phyloP scores from a whole-genome alignment of 23 red algal species.

The Agarophyton chilense region DNA sequence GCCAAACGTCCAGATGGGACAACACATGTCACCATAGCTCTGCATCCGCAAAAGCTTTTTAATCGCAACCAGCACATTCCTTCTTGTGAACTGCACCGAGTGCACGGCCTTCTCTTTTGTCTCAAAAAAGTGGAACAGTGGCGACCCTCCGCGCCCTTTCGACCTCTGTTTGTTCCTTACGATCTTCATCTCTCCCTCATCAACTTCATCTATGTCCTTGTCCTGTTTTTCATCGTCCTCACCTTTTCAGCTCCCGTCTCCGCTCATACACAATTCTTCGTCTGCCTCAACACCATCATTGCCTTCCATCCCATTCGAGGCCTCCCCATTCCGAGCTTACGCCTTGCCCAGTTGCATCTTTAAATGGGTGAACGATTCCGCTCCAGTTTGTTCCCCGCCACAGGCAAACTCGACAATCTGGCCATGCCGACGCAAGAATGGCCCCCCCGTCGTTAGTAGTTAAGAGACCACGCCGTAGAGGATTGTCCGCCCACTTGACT shows the following conservation, averaged over 20 bases:
- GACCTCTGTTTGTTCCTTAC: neutral
- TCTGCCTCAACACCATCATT: neutral
- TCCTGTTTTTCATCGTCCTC: slow-evolving; percentile 11
- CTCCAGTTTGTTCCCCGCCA: slow-evolving; percentile 56
- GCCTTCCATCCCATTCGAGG: neutral
- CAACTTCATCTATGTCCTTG: slow-evolving; percentile 7
- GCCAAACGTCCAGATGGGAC: too few relatives aligned
- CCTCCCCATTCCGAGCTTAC: slow-evolving; percentile 20
- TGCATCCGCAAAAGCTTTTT: too few relatives aligned
- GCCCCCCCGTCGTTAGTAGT: slow-evolving; percentile 59
- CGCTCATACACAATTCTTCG: neutral
- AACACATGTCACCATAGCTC: too few relatives aligned
- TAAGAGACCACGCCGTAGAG: slow-evolving; percentile 71
- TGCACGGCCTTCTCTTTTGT: slow-evolving; percentile 87
- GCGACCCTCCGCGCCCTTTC: neutral
- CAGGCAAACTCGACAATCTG: slow-evolving; percentile 61
- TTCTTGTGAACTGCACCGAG: slow-evolving; percentile 74
- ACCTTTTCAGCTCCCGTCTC: neutral
- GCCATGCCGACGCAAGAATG: slow-evolving; percentile 56
- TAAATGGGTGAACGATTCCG: neutral
- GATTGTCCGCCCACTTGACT: slow-evolving; percentile 59
- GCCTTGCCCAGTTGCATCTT: slow-evolving; percentile 1
- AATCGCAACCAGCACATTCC: slow-evolving; percentile 84
- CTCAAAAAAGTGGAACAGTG: slow-evolving; percentile 24
- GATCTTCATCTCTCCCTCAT: slow-evolving; percentile 8